Conservation (phyloP, 352 stramenopile species). For the Albugo laibachii region DNA sequence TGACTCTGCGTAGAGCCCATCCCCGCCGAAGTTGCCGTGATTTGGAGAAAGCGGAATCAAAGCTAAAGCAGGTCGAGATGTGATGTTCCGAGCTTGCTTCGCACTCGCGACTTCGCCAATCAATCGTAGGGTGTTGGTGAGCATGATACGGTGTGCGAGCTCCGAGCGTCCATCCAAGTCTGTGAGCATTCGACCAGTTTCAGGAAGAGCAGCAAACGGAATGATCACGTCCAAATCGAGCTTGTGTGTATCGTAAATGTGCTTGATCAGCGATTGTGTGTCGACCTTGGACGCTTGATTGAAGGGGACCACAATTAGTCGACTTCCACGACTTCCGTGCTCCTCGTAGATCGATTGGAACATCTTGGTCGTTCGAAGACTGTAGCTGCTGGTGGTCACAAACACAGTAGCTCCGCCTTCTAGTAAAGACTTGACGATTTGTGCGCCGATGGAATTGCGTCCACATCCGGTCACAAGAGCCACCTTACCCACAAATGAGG, state of each 20-base stretch:
- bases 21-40: constrained; percentile 69
- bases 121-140: constrained; percentile 72
- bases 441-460: constrained; percentile 64
- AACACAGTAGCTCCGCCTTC: constrained; percentile 74
- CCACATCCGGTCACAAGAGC: constrained; percentile 73
- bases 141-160: constrained; percentile 72
- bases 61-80: constrained; percentile 48
- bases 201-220: constrained; percentile 70
- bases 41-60: constrained; percentile 73
- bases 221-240: constrained; percentile 76
- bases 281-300: constrained; percentile 74
- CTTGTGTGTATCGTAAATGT: constrained; percentile 70
- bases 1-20: constrained; percentile 76
- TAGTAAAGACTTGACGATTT: constrained; percentile 69
- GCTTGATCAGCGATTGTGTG: constrained; percentile 35
- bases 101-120: constrained; percentile 53
- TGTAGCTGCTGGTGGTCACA: constrained; percentile 68
- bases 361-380: constrained; percentile 19
- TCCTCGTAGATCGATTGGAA: constrained; percentile 76
- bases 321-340: constrained; percentile 57
- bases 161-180: constrained; percentile 66
- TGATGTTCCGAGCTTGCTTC: constrained; percentile 50
- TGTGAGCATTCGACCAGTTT: constrained; percentile 52
- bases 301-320: constrained; percentile 63
- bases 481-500: constrained; percentile 73